These are phyloP conservation scores for Fusarium sarcochroum DNA, from an alignment of 2,329 filamentous ascomycete species.

Conservation along the genomic window DNA sequence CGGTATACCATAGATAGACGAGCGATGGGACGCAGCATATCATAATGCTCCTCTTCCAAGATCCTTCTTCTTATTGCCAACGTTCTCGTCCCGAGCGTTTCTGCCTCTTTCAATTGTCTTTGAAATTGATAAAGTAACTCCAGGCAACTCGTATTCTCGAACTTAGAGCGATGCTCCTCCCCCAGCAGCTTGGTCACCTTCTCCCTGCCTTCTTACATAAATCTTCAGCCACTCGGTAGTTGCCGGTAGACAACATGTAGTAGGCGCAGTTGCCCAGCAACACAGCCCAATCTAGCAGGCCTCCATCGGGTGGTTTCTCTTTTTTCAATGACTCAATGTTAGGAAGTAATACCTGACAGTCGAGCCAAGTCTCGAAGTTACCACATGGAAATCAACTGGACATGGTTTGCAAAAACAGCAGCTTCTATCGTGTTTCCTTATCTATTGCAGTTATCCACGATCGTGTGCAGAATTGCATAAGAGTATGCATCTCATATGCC, in stretches of 20 bases:
- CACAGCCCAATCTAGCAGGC: background rate
- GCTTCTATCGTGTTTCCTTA: background rate
- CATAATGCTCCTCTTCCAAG: too few relatives aligned
- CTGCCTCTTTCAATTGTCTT: slow-evolving; percentile 1
- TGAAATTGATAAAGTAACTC: background rate
- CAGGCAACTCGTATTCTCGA: background rate
- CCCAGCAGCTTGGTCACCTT: background rate
- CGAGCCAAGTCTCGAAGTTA: slow-evolving; percentile 6
- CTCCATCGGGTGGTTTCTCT: background rate
- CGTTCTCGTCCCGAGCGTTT: background rate
- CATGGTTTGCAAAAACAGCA: background rate
- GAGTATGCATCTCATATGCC: slow-evolving; percentile 11
- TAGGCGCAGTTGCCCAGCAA: background rate
- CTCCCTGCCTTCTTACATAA: background rate
- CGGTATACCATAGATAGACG: background rate
- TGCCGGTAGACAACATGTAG: background rate
- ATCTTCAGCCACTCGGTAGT: background rate
- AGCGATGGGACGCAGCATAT: fast-evolving
- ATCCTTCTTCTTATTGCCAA: too few relatives aligned
- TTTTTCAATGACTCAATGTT: background rate
- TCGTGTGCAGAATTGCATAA: slow-evolving; percentile 6
- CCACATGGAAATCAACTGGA: slow-evolving; percentile 2
- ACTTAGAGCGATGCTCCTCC: background rate
- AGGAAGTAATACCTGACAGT: slow-evolving; percentile 10
- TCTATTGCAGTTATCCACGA: background rate